Base-by-base conservation (phyloP, 2,329 filamentous ascomycete species). In the Cladosporium velox region DNA sequence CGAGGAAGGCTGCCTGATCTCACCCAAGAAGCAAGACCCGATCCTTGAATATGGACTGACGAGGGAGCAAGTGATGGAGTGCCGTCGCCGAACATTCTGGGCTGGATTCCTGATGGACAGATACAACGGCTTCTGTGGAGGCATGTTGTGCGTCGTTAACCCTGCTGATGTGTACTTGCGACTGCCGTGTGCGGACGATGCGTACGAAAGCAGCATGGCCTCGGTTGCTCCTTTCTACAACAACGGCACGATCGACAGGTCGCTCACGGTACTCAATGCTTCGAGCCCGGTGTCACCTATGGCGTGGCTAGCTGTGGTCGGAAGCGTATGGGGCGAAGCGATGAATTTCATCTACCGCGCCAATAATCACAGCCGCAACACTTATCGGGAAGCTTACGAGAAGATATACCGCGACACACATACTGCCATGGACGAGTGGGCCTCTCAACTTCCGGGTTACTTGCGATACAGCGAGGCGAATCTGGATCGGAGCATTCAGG, bases 1-100 rank as follows among this genome's bases (percentile, higher is more conserved):
- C 12, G 90, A 92, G 73, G 72, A 82, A 63, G 82, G 82, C 11
- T 76, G 74, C 64, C 18, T 59, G 65, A 64, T 64, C 18, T 41
- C 51, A 7, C 61, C 49, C 30, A 55, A 54, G 26, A 54, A 47
- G 5, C 65, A 59, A 44, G 30, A 59, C 57, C 55, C 63, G 2
- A 59, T 54, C 24, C 57, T 60, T 3, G 47, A 59, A 24, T 78
- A 74, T 59, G 70, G 65, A 2, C 65, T 77, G 24, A 71, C 72
- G 4, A 63, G 63, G 10, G 71, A 75, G 28, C 77, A 78, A 34
- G 85, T 88, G 70, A 83, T 85, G 28, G 90, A 93, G 77, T 89
- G 88, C 71, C 84, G 87, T 67, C 84, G 90, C 69, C 83, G 90
- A 65, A 91, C 89, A 0, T 89, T 91, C 72, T 93, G 90, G 90